Conservation (phyloP, 1,284 basidiomycete genomes). For the Puccinia polysora region DNA sequence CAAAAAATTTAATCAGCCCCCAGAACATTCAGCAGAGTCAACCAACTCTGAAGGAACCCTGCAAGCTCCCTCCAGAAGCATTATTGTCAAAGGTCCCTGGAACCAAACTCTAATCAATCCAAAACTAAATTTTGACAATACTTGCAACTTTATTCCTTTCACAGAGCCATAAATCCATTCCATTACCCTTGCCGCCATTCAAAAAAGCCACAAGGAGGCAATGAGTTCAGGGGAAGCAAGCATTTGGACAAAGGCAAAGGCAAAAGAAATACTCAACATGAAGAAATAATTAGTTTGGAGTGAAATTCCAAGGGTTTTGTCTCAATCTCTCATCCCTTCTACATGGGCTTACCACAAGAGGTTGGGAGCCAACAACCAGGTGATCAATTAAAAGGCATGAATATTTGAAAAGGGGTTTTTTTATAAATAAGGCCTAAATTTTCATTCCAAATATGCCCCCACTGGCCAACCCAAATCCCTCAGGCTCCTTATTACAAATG, state of each 20-base stretch:
- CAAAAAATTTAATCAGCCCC: no score
- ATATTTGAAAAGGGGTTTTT: not conserved
- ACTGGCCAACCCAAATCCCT: not conserved
- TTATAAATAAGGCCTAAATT: not conserved
- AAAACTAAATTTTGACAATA: no score
- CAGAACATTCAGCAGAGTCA: no score
- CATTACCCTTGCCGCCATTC: not conserved
- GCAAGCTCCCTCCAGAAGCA: no score
- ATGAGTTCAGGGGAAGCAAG: not conserved
- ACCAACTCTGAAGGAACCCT: no score
- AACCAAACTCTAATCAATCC: no score
- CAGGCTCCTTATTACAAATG: not conserved
- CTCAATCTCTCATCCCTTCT: not conserved
- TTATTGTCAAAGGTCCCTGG: no score
- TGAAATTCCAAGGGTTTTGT: not conserved
- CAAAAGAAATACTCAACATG: not conserved
- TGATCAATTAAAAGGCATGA: not conserved
- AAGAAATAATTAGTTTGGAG: not conserved
- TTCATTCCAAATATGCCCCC: not conserved
- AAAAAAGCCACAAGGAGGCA: not conserved
- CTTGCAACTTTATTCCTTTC: no score
- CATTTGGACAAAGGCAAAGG: not conserved
- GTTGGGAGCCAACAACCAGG: not conserved
- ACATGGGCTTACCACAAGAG: not conserved
- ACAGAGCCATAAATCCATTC: not conserved